Conservation (phyloP, 78 protist species). For the Isochrysis galbana region DNA sequence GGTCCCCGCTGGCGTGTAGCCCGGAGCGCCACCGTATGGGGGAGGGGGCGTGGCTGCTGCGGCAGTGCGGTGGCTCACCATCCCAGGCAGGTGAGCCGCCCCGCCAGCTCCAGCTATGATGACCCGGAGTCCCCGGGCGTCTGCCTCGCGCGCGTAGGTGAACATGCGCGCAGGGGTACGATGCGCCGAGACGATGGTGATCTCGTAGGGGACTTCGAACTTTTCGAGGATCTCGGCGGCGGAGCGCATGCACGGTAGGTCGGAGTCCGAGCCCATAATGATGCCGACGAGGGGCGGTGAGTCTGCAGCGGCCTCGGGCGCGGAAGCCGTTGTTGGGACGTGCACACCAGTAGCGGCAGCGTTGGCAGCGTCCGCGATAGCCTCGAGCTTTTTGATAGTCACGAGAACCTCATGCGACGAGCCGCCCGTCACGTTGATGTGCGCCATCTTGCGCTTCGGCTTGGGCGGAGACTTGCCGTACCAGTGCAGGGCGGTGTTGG, state of each 20-base stretch:
- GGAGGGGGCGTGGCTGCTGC: no score
- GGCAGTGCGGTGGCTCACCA: no score
- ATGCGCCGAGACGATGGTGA: constrained; percentile 90
- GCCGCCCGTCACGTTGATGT: constrained; percentile 61
- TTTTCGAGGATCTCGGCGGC: constrained; percentile 38
- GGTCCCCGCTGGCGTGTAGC: no score
- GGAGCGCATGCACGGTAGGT: constrained; percentile 79
- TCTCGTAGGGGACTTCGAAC: constrained; percentile 83
- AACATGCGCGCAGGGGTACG: constrained; percentile 85
- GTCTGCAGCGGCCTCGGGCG: not conserved
- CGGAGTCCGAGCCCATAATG: constrained; percentile 91
- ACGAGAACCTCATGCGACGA: not conserved
- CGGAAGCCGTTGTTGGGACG: not conserved
- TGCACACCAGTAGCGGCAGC: not conserved
- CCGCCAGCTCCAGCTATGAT: constrained; percentile 70
- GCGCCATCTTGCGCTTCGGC: constrained; percentile 83
- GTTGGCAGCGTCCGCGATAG: not conserved
- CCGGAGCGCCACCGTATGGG: no score
- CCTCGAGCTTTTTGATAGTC: not conserved
- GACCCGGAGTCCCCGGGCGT: constrained; percentile 53
- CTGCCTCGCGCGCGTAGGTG: constrained; percentile 78
- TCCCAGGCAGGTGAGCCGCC: constrained; percentile 62
- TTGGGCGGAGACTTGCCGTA: constrained; percentile 77
- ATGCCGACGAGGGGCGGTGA: constrained; percentile 72
- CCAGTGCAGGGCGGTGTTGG: constrained; percentile 51